These are phyloP conservation scores for Chalciporus sp. DNA, from an alignment of 1,284 basidiomycete genomes.

Conservation along the genomic window DNA sequence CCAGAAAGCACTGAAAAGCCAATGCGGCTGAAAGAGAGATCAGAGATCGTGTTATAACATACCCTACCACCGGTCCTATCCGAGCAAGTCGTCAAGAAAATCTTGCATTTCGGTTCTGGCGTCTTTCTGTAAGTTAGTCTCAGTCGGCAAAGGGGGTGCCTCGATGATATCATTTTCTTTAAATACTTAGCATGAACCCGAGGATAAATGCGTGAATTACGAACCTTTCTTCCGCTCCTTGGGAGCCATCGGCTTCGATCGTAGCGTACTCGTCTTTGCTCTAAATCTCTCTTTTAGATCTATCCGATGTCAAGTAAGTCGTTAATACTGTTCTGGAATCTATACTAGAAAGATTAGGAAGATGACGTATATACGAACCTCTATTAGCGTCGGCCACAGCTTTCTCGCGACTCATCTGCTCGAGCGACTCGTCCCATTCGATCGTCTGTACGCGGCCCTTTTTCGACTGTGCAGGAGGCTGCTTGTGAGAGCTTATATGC, in stretches of 20 bases:
- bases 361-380: slow-evolving; percentile 44
- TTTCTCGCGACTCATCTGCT: slow-evolving; percentile 67
- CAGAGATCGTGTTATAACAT: too few species aligned
- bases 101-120: slow-evolving; percentile 69
- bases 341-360: too few species aligned
- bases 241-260: slow-evolving; percentile 37
- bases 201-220: too few species aligned
- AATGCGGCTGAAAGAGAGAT: too few species aligned
- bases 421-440: slow-evolving; percentile 66
- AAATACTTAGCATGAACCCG: slow-evolving; percentile 7
- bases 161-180: slow-evolving; percentile 42
- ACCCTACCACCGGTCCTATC: too few species aligned
- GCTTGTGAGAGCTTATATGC: slow-evolving; percentile 44
- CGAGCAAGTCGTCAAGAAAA: slow-evolving; percentile 69
- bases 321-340: background rate
- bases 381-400: slow-evolving; percentile 69
- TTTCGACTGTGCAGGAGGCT: slow-evolving; percentile 33
- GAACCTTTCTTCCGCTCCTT: slow-evolving; percentile 40
- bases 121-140: slow-evolving; percentile 48
- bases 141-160: slow-evolving; percentile 63
- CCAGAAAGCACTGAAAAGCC: too few species aligned
- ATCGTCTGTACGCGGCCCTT: slow-evolving; percentile 68
- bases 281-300: slow-evolving; percentile 71
- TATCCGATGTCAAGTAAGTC: slow-evolving; percentile 30
- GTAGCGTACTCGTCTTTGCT: slow-evolving; percentile 56